Evolutionary conservation across 78 protist species (phyloP).

Genomic region (Planoprotostelium fungivorum): DNA sequence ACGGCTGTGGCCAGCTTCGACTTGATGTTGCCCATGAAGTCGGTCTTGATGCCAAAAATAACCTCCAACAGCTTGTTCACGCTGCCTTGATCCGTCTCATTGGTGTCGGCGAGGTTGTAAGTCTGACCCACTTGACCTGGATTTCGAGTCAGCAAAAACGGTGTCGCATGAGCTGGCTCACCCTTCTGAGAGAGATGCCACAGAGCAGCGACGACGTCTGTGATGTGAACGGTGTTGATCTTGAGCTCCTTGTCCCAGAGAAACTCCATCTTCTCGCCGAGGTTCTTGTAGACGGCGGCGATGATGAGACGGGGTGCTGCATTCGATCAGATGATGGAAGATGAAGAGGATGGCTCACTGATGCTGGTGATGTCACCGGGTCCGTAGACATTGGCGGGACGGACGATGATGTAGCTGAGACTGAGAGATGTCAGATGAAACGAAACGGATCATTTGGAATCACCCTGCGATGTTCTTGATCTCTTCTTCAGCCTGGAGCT

Average conservation of each 20-base stretch:
- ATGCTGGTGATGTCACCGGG: slow-evolving; percentile 88
- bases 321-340: neutral
- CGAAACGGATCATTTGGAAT: neutral
- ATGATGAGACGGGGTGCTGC: slow-evolving; percentile 84
- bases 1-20: slow-evolving; percentile 52
- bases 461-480: slow-evolving; percentile 45
- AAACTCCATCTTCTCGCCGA: slow-evolving; percentile 87
- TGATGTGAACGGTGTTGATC: slow-evolving; percentile 92
- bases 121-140: neutral
- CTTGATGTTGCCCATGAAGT: slow-evolving; percentile 63
- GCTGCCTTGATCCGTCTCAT: neutral
- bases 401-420: slow-evolving; percentile 71
- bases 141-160: too few relatives aligned
- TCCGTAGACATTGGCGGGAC: slow-evolving; percentile 95
- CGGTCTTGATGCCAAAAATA: slow-evolving; percentile 87
- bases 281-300: slow-evolving; percentile 88
- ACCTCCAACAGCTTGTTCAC: slow-evolving; percentile 63
- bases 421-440: neutral
- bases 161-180: too few relatives aligned
- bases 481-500: slow-evolving; percentile 77
- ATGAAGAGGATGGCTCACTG: slow-evolving; percentile 19
- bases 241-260: slow-evolving; percentile 81
- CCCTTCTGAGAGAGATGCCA: slow-evolving; percentile 62
- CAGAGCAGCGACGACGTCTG: slow-evolving; percentile 85
- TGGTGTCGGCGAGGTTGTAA: neutral